phyloP scores from a whole-genome alignment of 495 filamentous ascomycete species.

The Neurospora sp. region DNA sequence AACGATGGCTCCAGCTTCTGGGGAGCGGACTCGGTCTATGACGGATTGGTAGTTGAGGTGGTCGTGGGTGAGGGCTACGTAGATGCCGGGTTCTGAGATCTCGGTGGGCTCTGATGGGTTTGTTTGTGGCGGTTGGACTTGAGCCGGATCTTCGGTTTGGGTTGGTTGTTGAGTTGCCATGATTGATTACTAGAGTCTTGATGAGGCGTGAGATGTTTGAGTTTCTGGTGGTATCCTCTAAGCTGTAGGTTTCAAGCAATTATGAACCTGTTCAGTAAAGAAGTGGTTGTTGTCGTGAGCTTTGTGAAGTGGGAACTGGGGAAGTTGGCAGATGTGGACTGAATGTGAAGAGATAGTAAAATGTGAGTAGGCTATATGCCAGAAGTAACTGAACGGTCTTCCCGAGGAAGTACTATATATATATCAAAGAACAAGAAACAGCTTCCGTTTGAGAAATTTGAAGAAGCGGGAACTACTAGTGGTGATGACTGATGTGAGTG shows the following conservation, averaged over 20 bases:
- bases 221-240: neutral
- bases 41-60: slow-evolving; percentile 49
- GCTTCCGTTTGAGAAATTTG: neutral
- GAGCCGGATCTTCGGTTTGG: neutral
- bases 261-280: neutral
- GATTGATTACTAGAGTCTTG: neutral
- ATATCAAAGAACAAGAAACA: neutral
- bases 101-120: slow-evolving; percentile 4
- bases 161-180: neutral
- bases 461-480: neutral
- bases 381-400: neutral
- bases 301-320: neutral
- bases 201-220: neutral
- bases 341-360: neutral
- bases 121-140: neutral
- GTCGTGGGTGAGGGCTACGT: slow-evolving; percentile 54
- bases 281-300: neutral
- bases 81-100: slow-evolving; percentile 21
- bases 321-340: neutral
- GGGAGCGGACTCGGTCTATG: slow-evolving; percentile 61
- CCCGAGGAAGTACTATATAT: neutral
- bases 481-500: neutral
- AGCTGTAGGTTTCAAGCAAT: neutral
- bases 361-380: neutral
- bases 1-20: slow-evolving; percentile 78